Evolutionary conservation across 2,329 filamentous ascomycete species (phyloP), one percentile per base, ranked within the genome.

Genomic region (Neoscytalidium dimidiatum): DNA sequence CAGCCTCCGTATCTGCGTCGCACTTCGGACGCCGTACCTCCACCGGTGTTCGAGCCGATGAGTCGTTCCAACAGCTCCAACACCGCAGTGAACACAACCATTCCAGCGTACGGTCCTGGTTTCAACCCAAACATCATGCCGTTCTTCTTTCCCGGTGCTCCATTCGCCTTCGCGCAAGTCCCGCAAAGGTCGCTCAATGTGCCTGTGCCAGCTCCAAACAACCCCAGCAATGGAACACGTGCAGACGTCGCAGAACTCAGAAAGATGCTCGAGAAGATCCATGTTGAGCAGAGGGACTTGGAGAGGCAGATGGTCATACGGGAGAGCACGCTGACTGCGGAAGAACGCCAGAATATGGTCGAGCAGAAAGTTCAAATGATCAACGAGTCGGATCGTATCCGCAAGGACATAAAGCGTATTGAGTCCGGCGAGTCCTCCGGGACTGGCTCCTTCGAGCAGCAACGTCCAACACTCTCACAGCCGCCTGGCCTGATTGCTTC

Each of bases 301-400:
- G 72, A 77, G 51, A 71, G 66, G n/a, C 71, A 74, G 11, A 52
- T 64, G 52, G 63, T 64, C 14, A 60, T 64, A 7, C 52, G 48
- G 4, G 63, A 64, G 46, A 29, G 21, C 19, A 8, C 31, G 5
- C 44, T 60, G 29, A 60, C 63, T 17, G 4, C 63, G 9, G 67
- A 68, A 9, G 77, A 75, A 74, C 73, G 75, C 52, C 67, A 69
- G 5, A 64, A 64, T 19, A 74, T 77, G 65, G 76, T 78, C 19
- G 71, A 73, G 57, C 73, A 74, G 68, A 78, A 78, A 69, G 72
- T 70, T 46, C 69, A 66, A 48, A 68, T 77, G 21, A 76, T 77
- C 52, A 71, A 74, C 13, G 74, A 78, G 62, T 72, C 77, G 13
- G 76, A 78, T 66, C 66, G 66, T 1, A 67, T 78, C 41, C 73